phyloP scores from a whole-genome alignment of 2,329 filamentous ascomycete genomes.

The Pseudogymnoascus sp. region DNA sequence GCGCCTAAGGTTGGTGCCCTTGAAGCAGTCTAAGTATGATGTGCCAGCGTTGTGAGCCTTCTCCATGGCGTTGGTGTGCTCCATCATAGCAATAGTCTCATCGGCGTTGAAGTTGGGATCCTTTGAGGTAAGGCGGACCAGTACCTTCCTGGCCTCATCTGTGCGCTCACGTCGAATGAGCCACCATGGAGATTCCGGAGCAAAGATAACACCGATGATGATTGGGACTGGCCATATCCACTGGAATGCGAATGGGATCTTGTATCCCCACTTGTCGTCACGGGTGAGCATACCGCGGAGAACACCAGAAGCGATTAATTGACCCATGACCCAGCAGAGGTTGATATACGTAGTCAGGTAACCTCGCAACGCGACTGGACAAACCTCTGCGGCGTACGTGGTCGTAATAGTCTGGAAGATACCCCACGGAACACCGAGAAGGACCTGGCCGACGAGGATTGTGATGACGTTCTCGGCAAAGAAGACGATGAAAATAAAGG shows the following conservation, averaged over 20 bases:
- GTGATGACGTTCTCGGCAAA: conserved; percentile 41
- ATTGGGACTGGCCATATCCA: conserved; percentile 49
- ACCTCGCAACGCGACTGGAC: conserved; percentile 48
- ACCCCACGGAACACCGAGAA: conserved; percentile 45
- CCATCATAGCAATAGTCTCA: conserved; percentile 48
- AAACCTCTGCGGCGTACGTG: conserved; percentile 43
- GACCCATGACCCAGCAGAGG: conserved; percentile 49
- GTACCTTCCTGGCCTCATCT: conserved; percentile 38
- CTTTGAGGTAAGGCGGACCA: conserved; percentile 28
- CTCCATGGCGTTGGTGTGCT: conserved; percentile 52
- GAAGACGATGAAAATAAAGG: conserved; percentile 45
- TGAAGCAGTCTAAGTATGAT: conserved; percentile 46
- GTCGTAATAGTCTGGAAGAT: conserved; percentile 40
- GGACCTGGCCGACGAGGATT: conserved; percentile 43
- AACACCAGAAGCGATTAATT: conserved; percentile 44
- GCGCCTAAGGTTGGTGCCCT: conserved; percentile 42
- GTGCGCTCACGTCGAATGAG: conserved; percentile 39
- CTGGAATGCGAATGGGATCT: conserved; percentile 45
- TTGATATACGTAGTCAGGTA: conserved; percentile 52
- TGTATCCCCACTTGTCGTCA: conserved; percentile 43
- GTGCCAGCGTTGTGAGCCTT: conserved; percentile 37
- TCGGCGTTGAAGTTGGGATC: conserved; percentile 39
- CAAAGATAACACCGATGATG: conserved; percentile 39
- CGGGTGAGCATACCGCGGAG: conserved; percentile 41
- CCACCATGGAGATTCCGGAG: conserved; percentile 47